Evolutionary conservation across 1,139 yeast species (phyloP).

Genomic region (Sporopachydermia cereana): DNA sequence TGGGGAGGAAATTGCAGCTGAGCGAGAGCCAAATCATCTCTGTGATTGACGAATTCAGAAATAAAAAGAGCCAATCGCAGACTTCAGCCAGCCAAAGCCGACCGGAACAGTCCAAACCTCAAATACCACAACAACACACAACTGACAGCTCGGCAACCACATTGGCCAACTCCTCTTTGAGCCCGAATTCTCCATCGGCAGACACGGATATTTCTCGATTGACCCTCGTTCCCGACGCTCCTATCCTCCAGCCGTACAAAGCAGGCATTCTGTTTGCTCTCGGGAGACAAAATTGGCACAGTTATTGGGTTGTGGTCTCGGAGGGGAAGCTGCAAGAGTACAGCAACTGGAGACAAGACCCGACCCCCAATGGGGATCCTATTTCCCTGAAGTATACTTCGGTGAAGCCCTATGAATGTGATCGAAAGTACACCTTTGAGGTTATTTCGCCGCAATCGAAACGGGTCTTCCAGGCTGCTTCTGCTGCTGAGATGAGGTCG

Average conservation of each 20-base stretch:
- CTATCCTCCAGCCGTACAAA: slow-evolving; percentile 16
- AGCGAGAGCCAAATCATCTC: slow-evolving; percentile 22
- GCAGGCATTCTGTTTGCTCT: slow-evolving; percentile 47
- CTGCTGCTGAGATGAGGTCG: slow-evolving; percentile 51
- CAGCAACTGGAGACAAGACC: slow-evolving; percentile 75
- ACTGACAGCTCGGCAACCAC: slow-evolving; percentile 3
- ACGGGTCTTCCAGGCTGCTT: slow-evolving; percentile 68
- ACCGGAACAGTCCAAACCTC: slow-evolving; percentile 16
- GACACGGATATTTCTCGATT: too few species aligned
- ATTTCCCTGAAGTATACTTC: slow-evolving; percentile 64
- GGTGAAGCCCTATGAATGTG: slow-evolving; percentile 39
- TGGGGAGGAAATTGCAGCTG: slow-evolving; percentile 17
- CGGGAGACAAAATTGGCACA: slow-evolving; percentile 82
- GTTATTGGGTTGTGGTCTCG: slow-evolving; percentile 72
- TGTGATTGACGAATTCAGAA: slow-evolving; percentile 17
- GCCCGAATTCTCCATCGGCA: background rate
- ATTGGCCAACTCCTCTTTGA: background rate
- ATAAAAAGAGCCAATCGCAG: slow-evolving; percentile 10
- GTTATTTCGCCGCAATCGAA: slow-evolving; percentile 62
- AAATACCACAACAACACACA: background rate
- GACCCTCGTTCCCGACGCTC: too few species aligned
- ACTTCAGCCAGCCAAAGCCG: too few species aligned
- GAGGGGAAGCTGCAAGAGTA: slow-evolving; percentile 61
- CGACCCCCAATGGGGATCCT: slow-evolving; percentile 52
- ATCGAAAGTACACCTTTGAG: slow-evolving; percentile 55